Conservation (phyloP, 2,329 filamentous ascomycete genomes). For the Trichoderma oligosporum region DNA sequence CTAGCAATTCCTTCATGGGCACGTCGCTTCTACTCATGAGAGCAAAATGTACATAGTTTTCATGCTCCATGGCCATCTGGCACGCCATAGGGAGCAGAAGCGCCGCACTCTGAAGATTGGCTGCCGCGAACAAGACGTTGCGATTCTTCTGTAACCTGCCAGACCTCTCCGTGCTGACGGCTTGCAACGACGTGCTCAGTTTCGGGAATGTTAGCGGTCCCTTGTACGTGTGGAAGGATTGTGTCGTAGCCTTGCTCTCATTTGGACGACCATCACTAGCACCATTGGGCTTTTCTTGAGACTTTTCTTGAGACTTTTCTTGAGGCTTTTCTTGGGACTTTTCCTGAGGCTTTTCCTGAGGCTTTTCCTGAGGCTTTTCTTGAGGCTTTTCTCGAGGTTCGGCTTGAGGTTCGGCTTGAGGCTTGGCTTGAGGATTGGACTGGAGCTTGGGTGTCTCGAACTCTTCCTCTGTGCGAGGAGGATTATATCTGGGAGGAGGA, state of each 20-base stretch:
- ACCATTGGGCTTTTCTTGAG: too few species aligned
- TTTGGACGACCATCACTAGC: not conserved
- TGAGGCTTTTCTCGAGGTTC: too few species aligned
- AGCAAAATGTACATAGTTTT: conserved; percentile 76
- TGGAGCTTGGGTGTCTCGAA: not conserved
- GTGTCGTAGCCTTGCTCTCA: not conserved
- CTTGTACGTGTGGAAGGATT: conserved; percentile 46
- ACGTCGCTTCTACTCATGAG: conserved; percentile 72
- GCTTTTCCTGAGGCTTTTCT: too few species aligned
- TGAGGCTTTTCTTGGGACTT: too few species aligned
- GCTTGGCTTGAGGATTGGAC: not conserved
- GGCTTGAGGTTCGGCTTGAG: too few species aligned
- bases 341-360: too few species aligned
- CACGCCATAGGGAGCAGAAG: conserved; percentile 78
- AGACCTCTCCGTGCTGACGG: conserved; percentile 47
- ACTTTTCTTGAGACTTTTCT: too few species aligned
- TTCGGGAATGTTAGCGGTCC: conserved; percentile 67
- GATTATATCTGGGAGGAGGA: conserved; percentile 11
- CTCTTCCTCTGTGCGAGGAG: conserved; percentile 7
- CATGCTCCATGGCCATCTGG: conserved; percentile 68
- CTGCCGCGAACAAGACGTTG: conserved; percentile 76
- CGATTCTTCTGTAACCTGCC: conserved; percentile 53
- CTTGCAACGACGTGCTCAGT: conserved; percentile 61
- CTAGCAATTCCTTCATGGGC: conserved; percentile 62
- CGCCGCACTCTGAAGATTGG: conserved; percentile 68